These are phyloP conservation scores for Pythium myriotylum DNA, from an alignment of 352 stramenopile species.

Conservation along the genomic window DNA sequence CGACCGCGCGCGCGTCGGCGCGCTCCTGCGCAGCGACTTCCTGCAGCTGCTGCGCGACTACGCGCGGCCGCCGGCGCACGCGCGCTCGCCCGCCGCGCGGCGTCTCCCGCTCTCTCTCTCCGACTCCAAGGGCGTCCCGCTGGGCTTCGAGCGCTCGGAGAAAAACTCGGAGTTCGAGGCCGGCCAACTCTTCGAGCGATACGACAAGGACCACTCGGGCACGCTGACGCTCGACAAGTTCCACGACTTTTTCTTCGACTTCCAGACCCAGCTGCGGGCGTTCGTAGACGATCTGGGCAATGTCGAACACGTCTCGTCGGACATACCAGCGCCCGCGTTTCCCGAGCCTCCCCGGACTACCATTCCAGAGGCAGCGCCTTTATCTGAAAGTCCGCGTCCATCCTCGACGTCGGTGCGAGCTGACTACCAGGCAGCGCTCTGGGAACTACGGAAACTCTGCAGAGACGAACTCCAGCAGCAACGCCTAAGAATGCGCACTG, in stretches of 20 bases:
- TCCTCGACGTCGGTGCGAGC: conserved; percentile 8
- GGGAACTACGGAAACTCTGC: conserved; percentile 63
- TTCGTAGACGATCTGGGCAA: conserved; percentile 74
- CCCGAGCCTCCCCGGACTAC: not conserved
- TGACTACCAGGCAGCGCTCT: conserved; percentile 48
- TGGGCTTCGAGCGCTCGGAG: conserved; percentile 71
- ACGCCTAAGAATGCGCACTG: conserved; percentile 40
- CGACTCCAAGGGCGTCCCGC: conserved; percentile 60
- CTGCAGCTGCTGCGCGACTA: conserved; percentile 76
- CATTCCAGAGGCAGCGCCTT: not conserved
- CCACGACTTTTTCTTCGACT: conserved; percentile 72
- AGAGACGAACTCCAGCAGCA: conserved; percentile 58
- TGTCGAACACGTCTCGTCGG: not conserved
- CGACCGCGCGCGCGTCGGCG: conserved; percentile 52
- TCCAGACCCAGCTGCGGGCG: conserved; percentile 57
- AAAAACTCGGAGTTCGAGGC: conserved; percentile 86
- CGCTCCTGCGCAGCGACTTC: conserved; percentile 66
- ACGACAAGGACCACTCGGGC: conserved; percentile 62
- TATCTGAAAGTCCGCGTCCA: not conserved
- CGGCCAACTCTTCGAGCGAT: conserved; percentile 82
- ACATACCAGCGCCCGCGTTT: not conserved
- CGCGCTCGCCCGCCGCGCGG: not conserved
- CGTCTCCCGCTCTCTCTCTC: conserved; percentile 61
- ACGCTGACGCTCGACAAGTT: conserved; percentile 70
- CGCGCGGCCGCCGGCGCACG: conserved; percentile 27